These are phyloP conservation scores for Botrytis paeoniae DNA, from an alignment of 2,329 filamentous ascomycete species.

Conservation along the genomic window DNA sequence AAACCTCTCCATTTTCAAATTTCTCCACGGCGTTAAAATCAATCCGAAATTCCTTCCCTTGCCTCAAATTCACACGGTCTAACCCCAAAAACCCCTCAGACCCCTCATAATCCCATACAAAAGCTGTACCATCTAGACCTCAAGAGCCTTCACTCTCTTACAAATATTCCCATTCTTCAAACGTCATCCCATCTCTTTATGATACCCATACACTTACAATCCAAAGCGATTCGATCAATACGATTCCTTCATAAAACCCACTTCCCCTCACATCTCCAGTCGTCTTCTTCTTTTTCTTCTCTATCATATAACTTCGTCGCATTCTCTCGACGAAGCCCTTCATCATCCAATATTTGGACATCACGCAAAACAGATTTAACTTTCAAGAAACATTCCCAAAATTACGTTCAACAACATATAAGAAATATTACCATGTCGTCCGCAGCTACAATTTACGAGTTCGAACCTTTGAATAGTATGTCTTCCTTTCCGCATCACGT, in stretches of 20 bases:
- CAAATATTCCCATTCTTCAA: constrained; percentile 10
- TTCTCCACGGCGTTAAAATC: neutral
- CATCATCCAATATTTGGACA: constrained; percentile 11
- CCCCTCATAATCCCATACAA: neutral
- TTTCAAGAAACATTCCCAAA: neutral
- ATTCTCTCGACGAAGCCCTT: neutral
- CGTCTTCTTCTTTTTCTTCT: neutral
- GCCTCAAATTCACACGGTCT: neutral
- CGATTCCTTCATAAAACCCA: neutral
- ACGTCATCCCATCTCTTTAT: neutral
- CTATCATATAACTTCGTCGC: neutral
- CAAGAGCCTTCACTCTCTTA: neutral
- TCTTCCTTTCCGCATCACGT: constrained; percentile 27
- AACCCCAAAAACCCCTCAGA: neutral
- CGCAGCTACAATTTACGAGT: constrained; percentile 74
- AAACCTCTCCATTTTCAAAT: neutral
- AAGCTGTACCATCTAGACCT: constrained; percentile 2
- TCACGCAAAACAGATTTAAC: constrained; percentile 7
- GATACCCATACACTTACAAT: neutral
- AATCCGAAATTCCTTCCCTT: neutral
- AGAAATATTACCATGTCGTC: constrained; percentile 54
- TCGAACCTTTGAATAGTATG: constrained; percentile 78
- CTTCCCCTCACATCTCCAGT: neutral
- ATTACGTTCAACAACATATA: constrained; percentile 12
- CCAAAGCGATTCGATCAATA: neutral